These are phyloP conservation scores for Lentinula sp. DNA, from an alignment of 768 basidiomycete species.

Conservation along the genomic window DNA sequence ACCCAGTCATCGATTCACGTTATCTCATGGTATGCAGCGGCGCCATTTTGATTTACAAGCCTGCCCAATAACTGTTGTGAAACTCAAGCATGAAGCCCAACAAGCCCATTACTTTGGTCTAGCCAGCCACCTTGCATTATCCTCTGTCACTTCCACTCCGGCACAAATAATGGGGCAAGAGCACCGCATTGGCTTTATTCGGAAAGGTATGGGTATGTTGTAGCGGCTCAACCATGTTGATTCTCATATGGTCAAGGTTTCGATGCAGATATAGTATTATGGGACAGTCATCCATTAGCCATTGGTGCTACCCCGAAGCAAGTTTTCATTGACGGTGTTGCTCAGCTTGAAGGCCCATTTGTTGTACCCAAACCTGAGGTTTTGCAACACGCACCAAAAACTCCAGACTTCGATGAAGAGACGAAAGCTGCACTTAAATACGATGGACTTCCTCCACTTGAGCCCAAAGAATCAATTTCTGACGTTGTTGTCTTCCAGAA, in stretches of 20 bases:
- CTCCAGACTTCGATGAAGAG: constrained; percentile 58
- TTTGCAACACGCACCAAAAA: constrained; percentile 47
- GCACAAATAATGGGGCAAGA: constrained; percentile 66
- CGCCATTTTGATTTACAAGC: neutral
- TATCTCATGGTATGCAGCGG: constrained; percentile 40
- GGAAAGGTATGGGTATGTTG: constrained; percentile 43
- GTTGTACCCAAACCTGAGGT: constrained; percentile 41
- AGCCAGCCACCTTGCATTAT: constrained; percentile 55
- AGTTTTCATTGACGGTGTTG: constrained; percentile 81
- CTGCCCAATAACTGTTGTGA: neutral
- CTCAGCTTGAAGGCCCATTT: constrained; percentile 50
- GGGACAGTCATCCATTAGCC: constrained; percentile 73
- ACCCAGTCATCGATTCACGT: constrained; percentile 57
- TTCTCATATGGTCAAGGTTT: constrained; percentile 34
- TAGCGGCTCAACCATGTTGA: neutral
- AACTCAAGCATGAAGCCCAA: constrained; percentile 54
- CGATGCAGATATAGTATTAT: constrained; percentile 72
- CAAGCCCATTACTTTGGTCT: constrained; percentile 74
- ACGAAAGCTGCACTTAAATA: constrained; percentile 45
- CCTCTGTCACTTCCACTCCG: constrained; percentile 66
- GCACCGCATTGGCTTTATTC: constrained; percentile 69
- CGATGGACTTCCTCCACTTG: constrained; percentile 63
- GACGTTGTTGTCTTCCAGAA: constrained; percentile 57
- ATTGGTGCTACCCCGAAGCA: constrained; percentile 76
- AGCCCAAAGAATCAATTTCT: constrained; percentile 28